Base-by-base conservation (phyloP, 2,329 filamentous ascomycete species). In the Leptographium lundbergii region DNA sequence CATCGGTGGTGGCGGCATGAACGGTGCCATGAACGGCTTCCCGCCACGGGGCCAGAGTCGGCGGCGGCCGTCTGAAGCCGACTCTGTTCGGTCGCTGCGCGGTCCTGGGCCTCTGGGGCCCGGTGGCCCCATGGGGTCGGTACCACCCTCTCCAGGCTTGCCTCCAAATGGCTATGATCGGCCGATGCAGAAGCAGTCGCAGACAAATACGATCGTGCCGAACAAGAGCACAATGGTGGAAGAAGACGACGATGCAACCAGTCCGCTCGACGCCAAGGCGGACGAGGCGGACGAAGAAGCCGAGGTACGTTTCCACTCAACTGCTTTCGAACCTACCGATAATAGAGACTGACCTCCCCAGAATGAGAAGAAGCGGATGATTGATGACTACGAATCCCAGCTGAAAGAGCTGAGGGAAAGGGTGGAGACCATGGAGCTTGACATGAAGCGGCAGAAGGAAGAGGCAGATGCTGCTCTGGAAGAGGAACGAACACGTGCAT, bases 141-240 rank as follows among this genome's bases (percentile, higher is more conserved):
- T 83, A 54, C 85, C 81, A 61, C 77, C 80, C 13, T 86, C 83
- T 13, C 83, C 83, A 9, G 77, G 79, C 57, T 63, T 81, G 55
- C 76, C 76, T 7, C 79, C 79, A 54, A 83, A 84, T 66, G 84
- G 87, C 57, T 87, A 84, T 63, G 86, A 87, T 50, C 81, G 89
- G 53, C 91, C 91, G 5, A 82, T 89, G 64, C 87, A 89, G 19
- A 96, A 95, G 69, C 91, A 91, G 45, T 91, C 95, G 64, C 91
- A 96, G 69, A 92, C 88, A 69, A 97, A 95, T 69, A 97, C 91
- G 0, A 95, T 97, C 67, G 88, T 97, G 47, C 94, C 94, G 0
- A 97, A 96, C 69, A 99, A 97, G 74, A 95, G 92, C 67, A 96
- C 89, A 0, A 91, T 97, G 86, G 84, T 97, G 1, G 94, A 99